Evolutionary conservation across 2,329 filamentous ascomycete genomes (phyloP), one percentile per base, ranked within the genome.

Genomic region (Aspergillus awamori): DNA sequence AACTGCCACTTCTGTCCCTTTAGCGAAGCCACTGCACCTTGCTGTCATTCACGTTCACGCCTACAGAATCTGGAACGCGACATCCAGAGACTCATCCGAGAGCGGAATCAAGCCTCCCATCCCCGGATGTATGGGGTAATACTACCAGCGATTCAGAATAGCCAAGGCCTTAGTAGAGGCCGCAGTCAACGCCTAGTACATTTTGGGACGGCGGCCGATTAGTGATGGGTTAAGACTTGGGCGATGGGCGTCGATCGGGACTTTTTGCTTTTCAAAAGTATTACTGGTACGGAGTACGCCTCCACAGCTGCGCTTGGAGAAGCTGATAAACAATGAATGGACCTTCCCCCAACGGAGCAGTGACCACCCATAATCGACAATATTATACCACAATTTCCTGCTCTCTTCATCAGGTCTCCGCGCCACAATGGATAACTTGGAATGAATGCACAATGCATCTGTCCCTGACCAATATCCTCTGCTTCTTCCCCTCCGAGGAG

Each of bases 151-250:
- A 24, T 43, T 36, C 43, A 43, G 10, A 48, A 51, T 53, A 54
- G 39, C 49, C 51, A 53, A 54, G 49, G 26, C 26, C 49, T 53
- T 54, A 38, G 39, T 28, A 45, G 39, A 45, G 22, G 17, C 22
- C 38, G 33, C 30, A 24, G 39, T 8, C 17, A 52, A 17, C 20
- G 22, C 24, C 33, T 36, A 53, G 24, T 33, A 45, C 28, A 56
- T 39, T 61, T 63, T 66, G 56, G 64, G 63, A 65, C 63, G 57
- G 60, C 63, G 63, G 53, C 64, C 63, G 63, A 60, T 63, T 47
- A 53, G 45, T 39, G 33, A 41, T 39, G 20, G 22, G 20, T 28
- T 53, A 49, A 55, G 48, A 41, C 57, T 43, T 43, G 45, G 58
- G 52, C 39, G 60, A 48, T 56, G 43, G 24, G 22, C 43, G 60